Evolutionary conservation across 768 basidiomycete species (phyloP).

Genomic region (Mycena haematopus): DNA sequence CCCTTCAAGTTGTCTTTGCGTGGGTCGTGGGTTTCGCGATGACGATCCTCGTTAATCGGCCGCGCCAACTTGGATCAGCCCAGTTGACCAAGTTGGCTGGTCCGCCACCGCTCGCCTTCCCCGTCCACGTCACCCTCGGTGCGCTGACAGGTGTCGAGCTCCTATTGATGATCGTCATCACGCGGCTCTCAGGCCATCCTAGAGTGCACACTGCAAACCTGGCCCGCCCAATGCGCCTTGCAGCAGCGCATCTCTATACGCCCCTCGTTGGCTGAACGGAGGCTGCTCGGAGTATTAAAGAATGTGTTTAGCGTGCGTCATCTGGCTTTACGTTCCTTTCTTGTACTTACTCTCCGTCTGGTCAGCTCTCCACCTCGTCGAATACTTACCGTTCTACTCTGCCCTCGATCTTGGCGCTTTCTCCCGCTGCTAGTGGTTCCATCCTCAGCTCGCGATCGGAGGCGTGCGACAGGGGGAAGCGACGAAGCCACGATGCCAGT

Average conservation of each 20-base stretch:
- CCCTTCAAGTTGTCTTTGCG: slow-evolving; percentile 27
- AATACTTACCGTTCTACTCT: too few species aligned
- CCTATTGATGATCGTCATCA: slow-evolving; percentile 8
- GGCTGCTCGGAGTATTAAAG: slow-evolving; percentile 1
- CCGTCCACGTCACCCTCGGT: slow-evolving; percentile 13
- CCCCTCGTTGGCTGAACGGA: background rate
- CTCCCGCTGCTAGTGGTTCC: too few species aligned
- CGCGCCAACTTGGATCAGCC: too few species aligned
- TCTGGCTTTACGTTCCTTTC: background rate
- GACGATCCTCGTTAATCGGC: slow-evolving; percentile 21
- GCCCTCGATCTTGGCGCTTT: too few species aligned
- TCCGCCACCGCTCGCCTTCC: slow-evolving; percentile 23
- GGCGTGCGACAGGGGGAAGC: too few species aligned
- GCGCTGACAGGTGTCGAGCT: slow-evolving; percentile 20
- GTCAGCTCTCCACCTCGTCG: background rate
- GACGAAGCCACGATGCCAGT: too few species aligned
- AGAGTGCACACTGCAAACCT: background rate
- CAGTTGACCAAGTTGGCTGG: slow-evolving; percentile 19
- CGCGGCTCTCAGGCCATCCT: slow-evolving; percentile 17
- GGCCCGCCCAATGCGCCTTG: slow-evolving; percentile 3
- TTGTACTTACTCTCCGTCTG: background rate
- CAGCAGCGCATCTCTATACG: slow-evolving; percentile 13
- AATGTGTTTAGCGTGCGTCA: background rate
- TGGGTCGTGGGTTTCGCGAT: slow-evolving; percentile 24
- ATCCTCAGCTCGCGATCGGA: too few species aligned